phyloP scores from a whole-genome alignment of 352 stramenopile species.

The Globisporangium sylvaticum region DNA sequence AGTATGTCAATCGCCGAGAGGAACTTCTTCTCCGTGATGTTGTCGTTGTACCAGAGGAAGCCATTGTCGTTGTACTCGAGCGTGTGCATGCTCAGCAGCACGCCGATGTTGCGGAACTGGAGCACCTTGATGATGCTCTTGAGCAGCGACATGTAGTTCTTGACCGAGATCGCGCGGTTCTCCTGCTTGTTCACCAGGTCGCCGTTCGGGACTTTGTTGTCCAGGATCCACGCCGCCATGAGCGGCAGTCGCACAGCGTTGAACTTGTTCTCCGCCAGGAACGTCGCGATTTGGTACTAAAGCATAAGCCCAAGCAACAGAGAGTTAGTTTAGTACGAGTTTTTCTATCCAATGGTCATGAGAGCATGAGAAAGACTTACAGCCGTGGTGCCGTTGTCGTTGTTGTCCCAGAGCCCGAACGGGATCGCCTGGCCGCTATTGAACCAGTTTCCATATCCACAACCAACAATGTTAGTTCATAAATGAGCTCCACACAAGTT shows the following conservation, averaged over 20 bases:
- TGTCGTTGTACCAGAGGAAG: slow-evolving; percentile 44
- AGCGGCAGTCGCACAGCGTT: slow-evolving; percentile 71
- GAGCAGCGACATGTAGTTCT: slow-evolving; percentile 44
- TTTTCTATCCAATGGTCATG: too few relatives aligned
- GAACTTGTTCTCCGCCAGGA: slow-evolving; percentile 71
- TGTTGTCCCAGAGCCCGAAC: slow-evolving; percentile 69
- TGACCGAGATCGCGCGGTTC: slow-evolving; percentile 61
- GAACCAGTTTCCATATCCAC: not conserved
- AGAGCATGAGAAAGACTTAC: slow-evolving; percentile 21
- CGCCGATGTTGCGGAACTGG: slow-evolving; percentile 51
- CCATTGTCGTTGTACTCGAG: slow-evolving; percentile 39
- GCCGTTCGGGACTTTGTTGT: slow-evolving; percentile 46
- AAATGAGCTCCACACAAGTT: not conserved
- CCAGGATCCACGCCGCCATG: slow-evolving; percentile 53
- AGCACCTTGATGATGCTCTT: slow-evolving; percentile 51
- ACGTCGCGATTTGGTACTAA: slow-evolving; percentile 68
- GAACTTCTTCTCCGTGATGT: slow-evolving; percentile 37
- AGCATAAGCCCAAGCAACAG: too few relatives aligned
- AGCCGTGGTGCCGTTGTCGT: slow-evolving; percentile 61
- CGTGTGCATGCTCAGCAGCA: slow-evolving; percentile 62
- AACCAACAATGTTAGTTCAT: not conserved
- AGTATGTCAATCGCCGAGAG: slow-evolving; percentile 24
- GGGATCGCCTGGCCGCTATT: slow-evolving; percentile 49
- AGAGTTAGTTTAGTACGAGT: too few relatives aligned
- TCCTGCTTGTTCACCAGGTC: slow-evolving; percentile 44